phyloP scores from a whole-genome alignment of 2,329 filamentous ascomycete genomes.

The Paecilomyces formosus region DNA sequence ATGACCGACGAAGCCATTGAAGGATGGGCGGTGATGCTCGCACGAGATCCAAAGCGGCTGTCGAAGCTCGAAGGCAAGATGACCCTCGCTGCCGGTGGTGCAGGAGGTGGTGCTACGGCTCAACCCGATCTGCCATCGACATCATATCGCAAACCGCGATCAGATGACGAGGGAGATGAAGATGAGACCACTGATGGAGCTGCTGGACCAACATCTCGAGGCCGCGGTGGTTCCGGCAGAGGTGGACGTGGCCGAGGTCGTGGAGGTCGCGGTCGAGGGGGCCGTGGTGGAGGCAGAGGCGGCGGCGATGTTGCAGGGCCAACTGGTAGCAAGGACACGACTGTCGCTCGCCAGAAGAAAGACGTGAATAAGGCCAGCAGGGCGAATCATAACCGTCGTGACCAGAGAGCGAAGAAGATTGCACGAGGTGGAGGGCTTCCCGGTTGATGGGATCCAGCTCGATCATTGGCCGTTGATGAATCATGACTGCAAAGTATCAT shows the following conservation, averaged over 20 bases:
- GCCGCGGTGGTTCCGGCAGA: conserved; percentile 38
- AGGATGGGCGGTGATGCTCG: conserved; percentile 85
- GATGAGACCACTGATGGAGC: conserved; percentile 14
- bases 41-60: conserved; percentile 61
- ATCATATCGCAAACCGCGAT: conserved; percentile 47
- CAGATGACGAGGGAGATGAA: conserved; percentile 22
- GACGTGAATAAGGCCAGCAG: conserved; percentile 74
- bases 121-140: conserved; percentile 61
- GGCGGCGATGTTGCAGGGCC: conserved; percentile 58
- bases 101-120: conserved; percentile 21
- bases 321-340: conserved; percentile 60
- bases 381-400: conserved; percentile 80
- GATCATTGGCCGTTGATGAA: not conserved
- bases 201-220: conserved; percentile 21
- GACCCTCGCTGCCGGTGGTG: conserved; percentile 53
- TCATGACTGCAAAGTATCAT: not conserved
- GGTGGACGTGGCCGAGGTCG: conserved; percentile 42
- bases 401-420: conserved; percentile 58
- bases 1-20: conserved; percentile 94
- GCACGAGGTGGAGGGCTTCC: conserved; percentile 45
- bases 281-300: conserved; percentile 45
- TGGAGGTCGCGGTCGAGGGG: conserved; percentile 40
- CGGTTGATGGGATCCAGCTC: conserved; percentile 5
- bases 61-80: conserved; percentile 65
- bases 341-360: conserved; percentile 64